Conservation (phyloP, 768 basidiomycete genomes). For the Rhodocollybia butyracea region DNA sequence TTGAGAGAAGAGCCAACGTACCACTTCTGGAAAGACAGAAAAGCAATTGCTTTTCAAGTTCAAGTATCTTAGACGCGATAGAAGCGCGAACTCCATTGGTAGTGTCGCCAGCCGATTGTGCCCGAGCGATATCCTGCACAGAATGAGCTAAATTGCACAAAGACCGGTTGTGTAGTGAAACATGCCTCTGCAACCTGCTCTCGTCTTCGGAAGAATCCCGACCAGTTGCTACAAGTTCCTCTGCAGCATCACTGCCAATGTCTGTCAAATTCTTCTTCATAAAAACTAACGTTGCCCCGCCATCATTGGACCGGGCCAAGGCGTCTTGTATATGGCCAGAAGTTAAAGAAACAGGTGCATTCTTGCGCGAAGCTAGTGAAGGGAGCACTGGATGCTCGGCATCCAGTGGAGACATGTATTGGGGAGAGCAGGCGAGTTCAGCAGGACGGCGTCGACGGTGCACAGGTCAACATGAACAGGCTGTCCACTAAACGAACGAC, state of each 20-base stretch:
- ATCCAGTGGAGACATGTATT: conserved; percentile 27
- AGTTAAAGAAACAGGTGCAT: conserved; percentile 41
- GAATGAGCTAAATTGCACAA: neutral
- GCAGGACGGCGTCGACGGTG: neutral
- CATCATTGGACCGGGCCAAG: conserved; percentile 63
- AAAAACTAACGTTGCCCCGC: conserved; percentile 81
- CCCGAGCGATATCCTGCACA: conserved; percentile 74
- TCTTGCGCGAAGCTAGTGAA: conserved; percentile 22
- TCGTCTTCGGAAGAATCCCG: conserved; percentile 46
- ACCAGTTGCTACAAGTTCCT: conserved; percentile 67
- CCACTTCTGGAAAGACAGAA: conserved; percentile 80
- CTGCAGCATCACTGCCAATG: conserved; percentile 70
- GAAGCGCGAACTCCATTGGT: conserved; percentile 67
- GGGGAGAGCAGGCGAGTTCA: neutral
- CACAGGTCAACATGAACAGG: conserved; percentile 12
- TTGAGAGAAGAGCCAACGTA: conserved; percentile 41
- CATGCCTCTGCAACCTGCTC: conserved; percentile 59
- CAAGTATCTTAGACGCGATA: conserved; percentile 77
- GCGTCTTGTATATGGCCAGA: conserved; percentile 65
- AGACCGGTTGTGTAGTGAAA: conserved; percentile 16
- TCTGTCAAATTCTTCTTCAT: conserved; percentile 76
- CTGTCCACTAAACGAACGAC: conserved; percentile 1
- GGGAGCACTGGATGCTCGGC: conserved; percentile 23
- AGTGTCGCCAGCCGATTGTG: conserved; percentile 80
- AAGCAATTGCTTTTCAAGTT: conserved; percentile 87